Evolutionary conservation across 2,329 filamentous ascomycete species (phyloP).

Genomic region (Paecilomyces dactylethromorphus): DNA sequence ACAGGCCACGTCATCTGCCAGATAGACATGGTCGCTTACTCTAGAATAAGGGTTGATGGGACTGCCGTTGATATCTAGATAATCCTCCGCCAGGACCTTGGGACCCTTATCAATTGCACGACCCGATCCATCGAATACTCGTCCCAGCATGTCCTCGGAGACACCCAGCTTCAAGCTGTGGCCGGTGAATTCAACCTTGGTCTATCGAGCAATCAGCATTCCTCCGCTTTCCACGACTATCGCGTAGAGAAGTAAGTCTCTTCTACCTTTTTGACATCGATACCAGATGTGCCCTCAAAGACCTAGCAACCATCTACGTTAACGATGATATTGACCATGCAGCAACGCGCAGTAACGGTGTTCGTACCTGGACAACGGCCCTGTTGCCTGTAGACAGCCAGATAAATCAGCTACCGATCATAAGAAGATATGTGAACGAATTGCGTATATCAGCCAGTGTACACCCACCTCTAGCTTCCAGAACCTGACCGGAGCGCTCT

Average conservation of each 20-base stretch:
- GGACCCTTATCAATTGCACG: slow-evolving; percentile 98
- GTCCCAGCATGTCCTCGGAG: slow-evolving; percentile 98
- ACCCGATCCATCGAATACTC: slow-evolving; percentile 97
- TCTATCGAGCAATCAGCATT: slow-evolving; percentile 48
- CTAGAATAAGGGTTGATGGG: slow-evolving; percentile 98
- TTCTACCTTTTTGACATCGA: slow-evolving; percentile 93
- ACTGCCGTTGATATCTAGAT: slow-evolving; percentile 96
- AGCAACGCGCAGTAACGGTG: slow-evolving; percentile 3
- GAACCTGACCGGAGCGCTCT: slow-evolving; percentile 86
- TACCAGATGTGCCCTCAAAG: slow-evolving; percentile 93
- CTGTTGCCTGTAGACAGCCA: slow-evolving; percentile 60
- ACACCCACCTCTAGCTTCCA: slow-evolving; percentile 84
- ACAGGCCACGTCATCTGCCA: slow-evolving; percentile 1
- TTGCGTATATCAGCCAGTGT: neutral
- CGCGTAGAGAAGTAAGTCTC: neutral
- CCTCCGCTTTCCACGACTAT: slow-evolving; percentile 11
- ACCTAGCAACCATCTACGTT: slow-evolving; percentile 52
- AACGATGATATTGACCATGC: slow-evolving; percentile 13
- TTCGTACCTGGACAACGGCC: slow-evolving; percentile 82
- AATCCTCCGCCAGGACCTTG: slow-evolving; percentile 96
- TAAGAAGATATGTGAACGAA: neutral
- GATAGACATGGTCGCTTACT: slow-evolving; percentile 47
- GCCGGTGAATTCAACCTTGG: slow-evolving; percentile 94
- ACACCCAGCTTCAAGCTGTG: slow-evolving; percentile 97
- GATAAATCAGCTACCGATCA: neutral